Conservation (phyloP, 169 alveolate species). For the Plasmodium adleri region DNA sequence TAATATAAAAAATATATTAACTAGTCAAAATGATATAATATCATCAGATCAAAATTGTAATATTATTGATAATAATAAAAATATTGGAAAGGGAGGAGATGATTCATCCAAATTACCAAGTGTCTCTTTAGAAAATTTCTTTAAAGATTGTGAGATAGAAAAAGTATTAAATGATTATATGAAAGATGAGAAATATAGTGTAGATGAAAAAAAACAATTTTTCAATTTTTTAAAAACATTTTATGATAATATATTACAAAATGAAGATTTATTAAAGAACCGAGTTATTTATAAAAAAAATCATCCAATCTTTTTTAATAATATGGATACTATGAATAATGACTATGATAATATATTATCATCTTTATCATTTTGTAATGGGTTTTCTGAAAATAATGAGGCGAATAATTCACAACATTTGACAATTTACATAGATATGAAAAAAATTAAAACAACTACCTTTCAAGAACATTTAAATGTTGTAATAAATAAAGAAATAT, state of each 20-base stretch:
- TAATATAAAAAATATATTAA: not conserved
- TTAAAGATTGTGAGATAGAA: conserved; percentile 36
- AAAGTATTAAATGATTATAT: conserved; percentile 41
- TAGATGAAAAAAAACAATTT: conserved; percentile 41
- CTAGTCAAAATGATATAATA: conserved; percentile 1
- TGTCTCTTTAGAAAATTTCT: conserved; percentile 68
- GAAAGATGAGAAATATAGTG: conserved; percentile 44
- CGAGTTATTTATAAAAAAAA: conserved; percentile 32
- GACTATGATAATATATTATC: conserved; percentile 54
- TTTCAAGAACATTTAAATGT: conserved; percentile 44
- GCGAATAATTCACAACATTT: conserved; percentile 27
- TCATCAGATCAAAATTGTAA: too few relatives aligned
- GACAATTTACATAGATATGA: conserved; percentile 45
- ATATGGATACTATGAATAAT: not conserved
- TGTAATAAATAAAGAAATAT: conserved; percentile 47
- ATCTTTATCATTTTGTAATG: conserved; percentile 34
- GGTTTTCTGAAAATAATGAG: conserved; percentile 60
- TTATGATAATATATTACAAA: conserved; percentile 31
- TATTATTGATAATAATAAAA: too few relatives aligned
- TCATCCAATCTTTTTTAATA: conserved; percentile 7
- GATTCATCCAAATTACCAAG: conserved; percentile 56
- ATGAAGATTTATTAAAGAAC: conserved; percentile 43
- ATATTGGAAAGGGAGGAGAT: not conserved
- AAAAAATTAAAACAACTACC: conserved; percentile 16
- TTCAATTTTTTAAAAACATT: conserved; percentile 20